phyloP scores from a whole-genome alignment of 495 filamentous ascomycete genomes.

The Penicillium herquei region DNA sequence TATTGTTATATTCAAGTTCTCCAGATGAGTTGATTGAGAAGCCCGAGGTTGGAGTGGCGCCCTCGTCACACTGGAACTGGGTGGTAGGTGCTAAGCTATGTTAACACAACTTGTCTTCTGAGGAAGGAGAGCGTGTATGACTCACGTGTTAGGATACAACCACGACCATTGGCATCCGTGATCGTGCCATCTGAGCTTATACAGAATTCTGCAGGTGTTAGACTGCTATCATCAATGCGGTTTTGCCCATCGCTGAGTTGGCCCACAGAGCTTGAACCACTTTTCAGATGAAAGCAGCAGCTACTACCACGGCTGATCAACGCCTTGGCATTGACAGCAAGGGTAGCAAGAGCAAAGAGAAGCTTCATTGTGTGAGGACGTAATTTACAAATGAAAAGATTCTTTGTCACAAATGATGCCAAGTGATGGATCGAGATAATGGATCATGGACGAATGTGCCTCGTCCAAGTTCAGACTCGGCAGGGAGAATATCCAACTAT shows the following conservation, averaged over 20 bases:
- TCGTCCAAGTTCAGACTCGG: too few species aligned
- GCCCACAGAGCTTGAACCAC: slow-evolving; percentile 46
- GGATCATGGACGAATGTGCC: too few species aligned
- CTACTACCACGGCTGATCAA: slow-evolving; percentile 34
- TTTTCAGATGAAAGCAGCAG: slow-evolving; percentile 54
- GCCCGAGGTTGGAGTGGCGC: slow-evolving; percentile 40
- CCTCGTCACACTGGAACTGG: slow-evolving; percentile 65
- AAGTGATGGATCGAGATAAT: too few species aligned
- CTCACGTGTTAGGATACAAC: slow-evolving; percentile 60
- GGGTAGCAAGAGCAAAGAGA: slow-evolving; percentile 31
- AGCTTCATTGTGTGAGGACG: slow-evolving; percentile 25
- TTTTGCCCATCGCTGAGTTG: slow-evolving; percentile 56
- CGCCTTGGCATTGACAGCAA: slow-evolving; percentile 39
- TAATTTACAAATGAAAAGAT: too few species aligned
- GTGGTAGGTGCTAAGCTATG: slow-evolving; percentile 47
- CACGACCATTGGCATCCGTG: slow-evolving; percentile 50
- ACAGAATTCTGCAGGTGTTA: slow-evolving; percentile 41
- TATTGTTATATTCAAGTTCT: slow-evolving; percentile 43
- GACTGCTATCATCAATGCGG: slow-evolving; percentile 43
- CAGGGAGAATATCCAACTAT: too few species aligned
- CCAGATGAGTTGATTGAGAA: slow-evolving; percentile 52
- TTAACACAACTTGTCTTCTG: background rate
- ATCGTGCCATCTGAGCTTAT: slow-evolving; percentile 45
- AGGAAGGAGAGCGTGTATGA: slow-evolving; percentile 1
- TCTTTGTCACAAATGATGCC: too few species aligned